Base-by-base conservation (phyloP, 2,329 filamentous ascomycete genomes). In the Penicillium sclerotigenum region DNA sequence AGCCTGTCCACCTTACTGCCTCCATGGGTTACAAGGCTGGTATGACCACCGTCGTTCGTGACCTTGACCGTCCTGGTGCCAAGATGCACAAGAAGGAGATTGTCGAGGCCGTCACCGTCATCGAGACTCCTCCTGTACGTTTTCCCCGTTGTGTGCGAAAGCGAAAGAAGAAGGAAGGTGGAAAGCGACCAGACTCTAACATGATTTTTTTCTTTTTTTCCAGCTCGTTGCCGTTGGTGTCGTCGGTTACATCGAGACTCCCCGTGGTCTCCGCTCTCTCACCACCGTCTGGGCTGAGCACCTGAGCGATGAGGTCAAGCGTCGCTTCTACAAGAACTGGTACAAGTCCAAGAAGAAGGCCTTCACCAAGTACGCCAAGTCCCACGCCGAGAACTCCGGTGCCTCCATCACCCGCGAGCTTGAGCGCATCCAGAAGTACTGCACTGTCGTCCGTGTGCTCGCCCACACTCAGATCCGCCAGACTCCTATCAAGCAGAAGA, bases 301-400 rank as follows among this genome's bases (percentile, higher is more conserved):
- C 81, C 81, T 99, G 81, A 90, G 89, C 82, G 94, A 99, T 81
- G 94, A 97, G 84, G 78, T 99, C 81, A 96, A 96, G 89, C 90
- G 94, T 76, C 90, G 94, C 78, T 99, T 99, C 91, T 99, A 99
- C 90, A 97, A 97, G 91, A 99, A 99, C 89, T 99, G 94, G 94
- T 99, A 99, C 90, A 96, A 96, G 89, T 91, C 87, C 87, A 99
- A 99, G 92, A 97, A 97, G 91, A 99, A 99, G 93, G 94, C 94
- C 64, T 99, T 99, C 86, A 99, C 94, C 86, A 97, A 96, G 86
- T 99, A 99, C 83, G 91, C 94, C 85, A 99, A 97, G 91, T 93
- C 96, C 88, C 91, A 97, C 88, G 91, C 93, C 66, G 93, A 97
- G 85, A 88, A 82, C 83, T 89, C 80, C 81, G 92, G 91, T 74